Conservation (phyloP, 768 basidiomycete species). For the Fomitopsis serialis region DNA sequence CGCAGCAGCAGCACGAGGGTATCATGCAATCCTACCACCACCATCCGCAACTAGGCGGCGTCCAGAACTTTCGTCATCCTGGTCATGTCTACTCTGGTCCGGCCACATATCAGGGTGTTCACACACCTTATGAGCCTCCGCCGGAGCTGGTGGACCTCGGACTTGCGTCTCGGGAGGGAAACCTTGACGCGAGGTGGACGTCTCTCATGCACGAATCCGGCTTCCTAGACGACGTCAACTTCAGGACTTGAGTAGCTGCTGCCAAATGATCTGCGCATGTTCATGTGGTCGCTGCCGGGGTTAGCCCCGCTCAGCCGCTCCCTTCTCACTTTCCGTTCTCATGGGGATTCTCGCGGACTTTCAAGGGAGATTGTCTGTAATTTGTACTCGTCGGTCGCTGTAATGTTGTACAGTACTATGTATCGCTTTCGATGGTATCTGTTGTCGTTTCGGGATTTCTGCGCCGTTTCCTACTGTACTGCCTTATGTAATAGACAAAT, state of each 20-base stretch:
- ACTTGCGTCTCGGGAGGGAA: conserved; percentile 48
- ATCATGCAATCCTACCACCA: background rate
- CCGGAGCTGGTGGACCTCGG: conserved; percentile 55
- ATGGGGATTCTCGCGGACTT: background rate
- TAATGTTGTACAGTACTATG: too few relatives aligned
- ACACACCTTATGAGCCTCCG: conserved; percentile 16
- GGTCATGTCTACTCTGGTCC: conserved; percentile 1
- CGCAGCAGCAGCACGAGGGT: background rate
- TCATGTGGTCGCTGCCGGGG: background rate
- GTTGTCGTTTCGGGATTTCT: too few relatives aligned
- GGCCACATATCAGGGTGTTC: conserved; percentile 1
- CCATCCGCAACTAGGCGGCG: background rate
- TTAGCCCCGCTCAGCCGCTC: background rate
- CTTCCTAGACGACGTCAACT: conserved; percentile 27
- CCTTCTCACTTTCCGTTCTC: background rate
- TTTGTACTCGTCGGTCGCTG: too few relatives aligned
- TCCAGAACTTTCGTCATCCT: background rate
- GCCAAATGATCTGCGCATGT: background rate
- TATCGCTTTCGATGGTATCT: too few relatives aligned
- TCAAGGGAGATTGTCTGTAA: background rate
- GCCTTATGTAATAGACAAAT: too few relatives aligned
- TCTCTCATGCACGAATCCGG: conserved; percentile 59
- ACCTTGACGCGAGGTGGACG: conserved; percentile 54
- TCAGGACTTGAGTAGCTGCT: conserved; percentile 3
- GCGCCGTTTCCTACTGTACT: too few relatives aligned